Evolutionary conservation across 768 basidiomycete species (phyloP).

Genomic region (Paxillus involutus): DNA sequence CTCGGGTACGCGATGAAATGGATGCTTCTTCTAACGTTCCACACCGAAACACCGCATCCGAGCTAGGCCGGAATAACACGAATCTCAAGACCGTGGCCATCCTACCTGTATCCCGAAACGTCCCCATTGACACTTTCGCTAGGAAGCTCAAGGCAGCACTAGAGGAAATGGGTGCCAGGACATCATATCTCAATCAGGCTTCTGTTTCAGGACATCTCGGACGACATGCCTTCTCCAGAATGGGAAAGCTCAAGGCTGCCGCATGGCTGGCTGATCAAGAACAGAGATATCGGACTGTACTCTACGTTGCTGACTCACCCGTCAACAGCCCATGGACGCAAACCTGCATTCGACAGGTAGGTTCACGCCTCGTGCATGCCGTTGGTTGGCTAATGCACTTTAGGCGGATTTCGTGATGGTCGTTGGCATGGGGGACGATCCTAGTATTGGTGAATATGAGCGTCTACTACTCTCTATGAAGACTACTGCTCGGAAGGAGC

Average conservation of each 20-base stretch:
- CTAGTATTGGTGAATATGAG: conserved; percentile 91
- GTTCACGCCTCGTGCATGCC: conserved; percentile 12
- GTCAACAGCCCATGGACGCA: conserved; percentile 97
- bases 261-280: conserved; percentile 94
- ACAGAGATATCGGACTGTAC: conserved; percentile 87
- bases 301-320: conserved; percentile 95
- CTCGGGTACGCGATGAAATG: conserved; percentile 83
- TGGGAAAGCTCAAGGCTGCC: conserved; percentile 95
- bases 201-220: conserved; percentile 91
- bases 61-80: conserved; percentile 73
- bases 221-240: conserved; percentile 90
- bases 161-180: conserved; percentile 91
- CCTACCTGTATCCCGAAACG: conserved; percentile 80
- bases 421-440: conserved; percentile 92
- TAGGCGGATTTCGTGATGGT: conserved; percentile 94
- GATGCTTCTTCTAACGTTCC: conserved; percentile 57
- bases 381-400: conserved; percentile 7
- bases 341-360: conserved; percentile 92
- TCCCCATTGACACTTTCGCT: conserved; percentile 89
- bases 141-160: conserved; percentile 85
- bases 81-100: conserved; percentile 96
- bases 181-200: conserved; percentile 91
- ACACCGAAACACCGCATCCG: conserved; percentile 50
- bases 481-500: conserved; percentile 97
- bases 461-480: conserved; percentile 91